phyloP scores from a whole-genome alignment of 73 alveolate genomes.

The Uronychia binucleata region DNA sequence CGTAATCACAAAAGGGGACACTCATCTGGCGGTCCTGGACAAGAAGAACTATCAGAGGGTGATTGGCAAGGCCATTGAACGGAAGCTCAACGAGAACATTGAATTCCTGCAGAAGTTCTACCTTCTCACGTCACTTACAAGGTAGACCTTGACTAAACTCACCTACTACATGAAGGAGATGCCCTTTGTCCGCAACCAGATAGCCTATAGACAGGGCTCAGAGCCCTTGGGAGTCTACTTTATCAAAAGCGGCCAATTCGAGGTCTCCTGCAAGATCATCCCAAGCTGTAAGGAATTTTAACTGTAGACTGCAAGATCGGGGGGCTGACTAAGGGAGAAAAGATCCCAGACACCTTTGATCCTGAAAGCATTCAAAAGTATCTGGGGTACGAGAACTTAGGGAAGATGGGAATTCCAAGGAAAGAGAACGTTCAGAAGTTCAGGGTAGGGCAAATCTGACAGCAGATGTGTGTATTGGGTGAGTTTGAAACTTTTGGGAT shows the following conservation, averaged over 20 bases:
- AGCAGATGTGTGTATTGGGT: too few species aligned
- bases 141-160: constrained; percentile 45
- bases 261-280: constrained; percentile 11
- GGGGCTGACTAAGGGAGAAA: too few species aligned
- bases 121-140: constrained; percentile 25
- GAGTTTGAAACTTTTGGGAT: too few species aligned
- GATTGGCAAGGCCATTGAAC: constrained; percentile 47
- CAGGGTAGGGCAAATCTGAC: too few species aligned
- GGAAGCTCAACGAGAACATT: constrained; percentile 43
- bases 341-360: too few species aligned
- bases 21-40: constrained; percentile 56
- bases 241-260: constrained; percentile 43
- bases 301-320: too few species aligned
- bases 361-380: too few species aligned
- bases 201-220: constrained; percentile 47
- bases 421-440: too few species aligned
- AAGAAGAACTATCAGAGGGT: constrained; percentile 47
- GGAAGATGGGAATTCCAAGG: too few species aligned
- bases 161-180: constrained; percentile 45
- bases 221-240: constrained; percentile 41
- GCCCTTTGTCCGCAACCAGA: constrained; percentile 30
- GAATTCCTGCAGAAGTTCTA: constrained; percentile 43
- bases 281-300: too few species aligned
- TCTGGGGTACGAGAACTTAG: too few species aligned
- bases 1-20: too few species aligned